phyloP scores from a whole-genome alignment of 2,329 filamentous ascomycete species.

The Xylaria sp. region DNA sequence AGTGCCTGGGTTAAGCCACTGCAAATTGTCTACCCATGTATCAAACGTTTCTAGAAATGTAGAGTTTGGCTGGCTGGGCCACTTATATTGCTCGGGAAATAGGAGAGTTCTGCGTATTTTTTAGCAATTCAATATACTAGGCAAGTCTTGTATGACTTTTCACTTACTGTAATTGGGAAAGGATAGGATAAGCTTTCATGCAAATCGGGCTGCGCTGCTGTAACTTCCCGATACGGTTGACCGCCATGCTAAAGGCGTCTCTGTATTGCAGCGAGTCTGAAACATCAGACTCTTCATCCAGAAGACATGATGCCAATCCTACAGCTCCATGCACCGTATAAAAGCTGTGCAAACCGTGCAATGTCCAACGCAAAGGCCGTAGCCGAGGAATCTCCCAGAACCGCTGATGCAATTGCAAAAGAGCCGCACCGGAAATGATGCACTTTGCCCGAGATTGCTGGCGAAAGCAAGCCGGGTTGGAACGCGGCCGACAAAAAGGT shows the following conservation, averaged over 20 bases:
- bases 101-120: slow-evolving; percentile 12
- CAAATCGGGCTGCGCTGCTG: slow-evolving; percentile 29
- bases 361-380: slow-evolving; percentile 26
- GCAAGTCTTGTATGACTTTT: neutral
- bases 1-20: slow-evolving; percentile 28
- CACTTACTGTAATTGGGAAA: slow-evolving; percentile 30
- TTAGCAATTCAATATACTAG: slow-evolving; percentile 8
- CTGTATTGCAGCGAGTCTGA: slow-evolving; percentile 22
- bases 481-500: slow-evolving; percentile 28
- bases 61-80: slow-evolving; percentile 23
- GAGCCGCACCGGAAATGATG: slow-evolving; percentile 25
- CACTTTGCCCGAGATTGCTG: slow-evolving; percentile 27
- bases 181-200: slow-evolving; percentile 31
- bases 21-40: slow-evolving; percentile 32
- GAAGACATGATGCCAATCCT: slow-evolving; percentile 27
- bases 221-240: slow-evolving; percentile 20
- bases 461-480: slow-evolving; percentile 28
- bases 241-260: slow-evolving; percentile 19
- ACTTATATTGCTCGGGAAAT: slow-evolving; percentile 25
- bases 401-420: slow-evolving; percentile 21
- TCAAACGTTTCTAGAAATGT: slow-evolving; percentile 30
- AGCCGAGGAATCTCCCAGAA: slow-evolving; percentile 29
- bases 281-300: slow-evolving; percentile 26
- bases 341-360: slow-evolving; percentile 27
- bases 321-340: slow-evolving; percentile 29